Base-by-base conservation (phyloP, 176 grass and related monocot genomes). In the Hordeum marinum region DNA sequence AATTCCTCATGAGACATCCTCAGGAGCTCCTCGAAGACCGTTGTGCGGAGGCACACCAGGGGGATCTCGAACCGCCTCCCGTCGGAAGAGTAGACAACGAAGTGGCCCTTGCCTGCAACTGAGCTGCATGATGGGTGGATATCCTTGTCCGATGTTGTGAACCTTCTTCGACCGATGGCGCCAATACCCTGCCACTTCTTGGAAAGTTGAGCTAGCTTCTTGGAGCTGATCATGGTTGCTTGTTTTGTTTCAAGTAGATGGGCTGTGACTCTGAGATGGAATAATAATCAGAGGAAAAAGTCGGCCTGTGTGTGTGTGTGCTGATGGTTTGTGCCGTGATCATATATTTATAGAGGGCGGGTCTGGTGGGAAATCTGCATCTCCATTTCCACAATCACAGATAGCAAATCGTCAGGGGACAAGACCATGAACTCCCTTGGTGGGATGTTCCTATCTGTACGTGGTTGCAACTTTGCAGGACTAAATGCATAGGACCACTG, bases 151-250 rank as follows among this genome's bases (percentile, higher is more conserved):
- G 11, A 39, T 13, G 48, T 12, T 69, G 87, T 57, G 21, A 88
- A 76, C 48, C 83, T 91, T 81, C 78, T 91, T 77, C 94, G 76
- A 31, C 89, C 82, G 46, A 92, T 78, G 24, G 62, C 68, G 48
- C 87, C 82, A 63, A 93, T 89, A 64, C 76, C 88, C 65, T 86
- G 92, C 92, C 90, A 92, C 73, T 92, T 90, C 84, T 90, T 94
- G 70, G 84, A 90, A 59, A 96, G 78, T 43, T 91, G 82, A 84
- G 80, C 81, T 72, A 93, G 68, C 84, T 85, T 93, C 86, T 92
- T 94, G 26, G 87, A 81, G 50, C 77, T 87, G 74, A 88, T 68
- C 90, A 94, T 92, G 45, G 25, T 83, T 76, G 72, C 23, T 64
- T 54, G 35, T 45, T 31, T 37, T 62, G 37, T 82, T 57, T 72